Evolutionary conservation across 1,284 basidiomycete species (phyloP).

Genomic region (Cystobasidium sp.): DNA sequence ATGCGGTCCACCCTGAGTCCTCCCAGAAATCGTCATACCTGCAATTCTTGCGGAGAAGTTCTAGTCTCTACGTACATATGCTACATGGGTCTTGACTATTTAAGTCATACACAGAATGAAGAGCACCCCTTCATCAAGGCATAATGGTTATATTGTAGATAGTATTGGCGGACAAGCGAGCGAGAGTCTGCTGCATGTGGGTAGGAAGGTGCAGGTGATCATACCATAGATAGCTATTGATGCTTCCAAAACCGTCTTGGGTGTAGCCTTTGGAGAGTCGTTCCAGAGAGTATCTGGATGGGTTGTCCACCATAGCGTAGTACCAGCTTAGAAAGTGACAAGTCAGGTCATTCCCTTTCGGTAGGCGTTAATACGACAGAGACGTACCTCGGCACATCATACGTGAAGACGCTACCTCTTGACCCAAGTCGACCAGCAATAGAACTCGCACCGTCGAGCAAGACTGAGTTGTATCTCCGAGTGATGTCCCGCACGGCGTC

Average conservation of each 20-base stretch:
- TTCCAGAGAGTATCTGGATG: slow-evolving; percentile 8
- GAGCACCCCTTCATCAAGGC: not conserved
- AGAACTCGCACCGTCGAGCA: slow-evolving; percentile 16
- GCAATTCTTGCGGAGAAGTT: no score
- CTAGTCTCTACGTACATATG: no score
- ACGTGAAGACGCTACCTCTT: slow-evolving; percentile 35
- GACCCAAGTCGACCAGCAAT: slow-evolving; percentile 19
- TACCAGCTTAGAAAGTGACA: slow-evolving; percentile 8
- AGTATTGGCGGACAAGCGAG: slow-evolving; percentile 15
- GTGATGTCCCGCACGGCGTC: slow-evolving; percentile 15
- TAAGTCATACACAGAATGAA: no score
- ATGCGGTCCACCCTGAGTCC: no score
- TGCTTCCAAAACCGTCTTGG: slow-evolving; percentile 15
- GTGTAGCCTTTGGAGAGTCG: not conserved
- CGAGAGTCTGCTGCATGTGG: slow-evolving; percentile 11
- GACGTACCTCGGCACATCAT: slow-evolving; percentile 26
- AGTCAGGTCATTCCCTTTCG: not conserved
- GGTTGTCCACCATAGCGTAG: slow-evolving; percentile 25
- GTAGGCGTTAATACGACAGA: not conserved
- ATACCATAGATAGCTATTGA: slow-evolving; percentile 24
- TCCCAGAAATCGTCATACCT: no score
- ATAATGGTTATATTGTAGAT: slow-evolving; percentile 8
- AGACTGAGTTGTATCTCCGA: slow-evolving; percentile 13
- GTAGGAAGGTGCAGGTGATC: slow-evolving; percentile 36
- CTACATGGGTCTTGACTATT: no score